Evolutionary conservation across 352 stramenopile genomes (phyloP), one percentile per base, ranked within the genome.

Genomic region (Globisporangium irregulare): DNA sequence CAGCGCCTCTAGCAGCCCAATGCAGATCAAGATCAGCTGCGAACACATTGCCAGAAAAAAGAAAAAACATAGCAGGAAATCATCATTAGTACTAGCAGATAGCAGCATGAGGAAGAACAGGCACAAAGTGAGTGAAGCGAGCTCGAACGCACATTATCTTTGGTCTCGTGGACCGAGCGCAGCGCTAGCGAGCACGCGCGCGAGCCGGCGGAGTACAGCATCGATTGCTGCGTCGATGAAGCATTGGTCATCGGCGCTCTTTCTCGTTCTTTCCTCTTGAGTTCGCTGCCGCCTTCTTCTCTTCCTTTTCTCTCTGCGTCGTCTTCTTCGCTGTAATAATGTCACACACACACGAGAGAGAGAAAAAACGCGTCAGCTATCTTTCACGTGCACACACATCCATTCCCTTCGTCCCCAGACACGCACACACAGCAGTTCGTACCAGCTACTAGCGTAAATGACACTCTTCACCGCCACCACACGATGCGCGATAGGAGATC

Each of bases 21-120:
- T 86, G 60, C 86, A 94, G 43, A 94, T 82, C 64, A 93, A 60
- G 64, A 94, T 74, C 53, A 94, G 81, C 86, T 94, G 62, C 3
- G n/a, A 24, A 57, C 20, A 41, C 27, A 43, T 60, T 60, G n/a
- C 27, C 32, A 41, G 12, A 32, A 32, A 32, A 32, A 32, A 1
- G 29, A 32, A 32, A 32, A 5, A 34, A 59, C 2, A n/a, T 15
- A 41, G 15, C 4, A 50, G 4, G 4, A 50, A 50, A 8, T 9
- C 36, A 43, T 43, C 12, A 43, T 43, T 15, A 43, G 36, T 15
- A 18, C 10, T 0, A 43, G 36, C 1, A 43, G 36, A 43, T 43
- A 15, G 12, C 36, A 43, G 36, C 36, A 43, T 43, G 36, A 43
- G 9, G 36, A 43, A 1, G 36, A 14, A 18, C 0, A 43, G 36